Evolutionary conservation across 1,284 basidiomycete species (phyloP), one percentile per base, ranked within the genome.

Genomic region (Pisolithus thermaeus): DNA sequence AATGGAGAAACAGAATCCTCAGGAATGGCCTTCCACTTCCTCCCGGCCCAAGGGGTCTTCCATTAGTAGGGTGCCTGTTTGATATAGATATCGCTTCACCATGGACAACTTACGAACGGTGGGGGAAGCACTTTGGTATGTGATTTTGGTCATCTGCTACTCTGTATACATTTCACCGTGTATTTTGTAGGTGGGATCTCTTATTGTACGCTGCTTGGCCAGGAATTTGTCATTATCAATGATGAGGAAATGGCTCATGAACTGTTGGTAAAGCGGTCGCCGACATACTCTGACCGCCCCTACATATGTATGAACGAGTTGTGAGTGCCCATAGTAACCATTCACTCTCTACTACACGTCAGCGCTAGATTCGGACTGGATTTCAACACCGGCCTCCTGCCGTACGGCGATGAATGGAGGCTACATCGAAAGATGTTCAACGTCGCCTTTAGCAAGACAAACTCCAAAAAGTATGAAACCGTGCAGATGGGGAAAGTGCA

Each of bases 391-490:
- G 66, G 60, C 3, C 64, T 69, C 49, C 56, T 68, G 2, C 59
- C 61, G 7, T 69, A 63, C 44, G 65, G 66, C 5, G 47, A 59
- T 12, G 53, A 59, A 54, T 67, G 68, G 58, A 59, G 65, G 28
- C 46, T 52, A 6, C 65, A 70, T 45, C 60, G 66, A 23, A 58
- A 45, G 25, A 56, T 69, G 46, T 69, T 70, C 39, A 67, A 68
- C 39, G 64, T 65, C 36, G 44, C 52, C 18, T 53, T 67, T 52
- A 64, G 53, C 14, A 9, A 47, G n/a, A 64, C 65, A 25, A 48
- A 39, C 1, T 51, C 55, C 9, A 53, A 56, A 22, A 48, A 9
- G 20, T 58, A 66, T 47, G 62, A 57, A 14, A 39, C 36, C 9
- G 54, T 64, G 23, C 64, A 58, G 55, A 55, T 56, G 36, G 47